Percentiles rank a stretch among this genome's conserved stretches.
Conservation (phyloP, 1,284 basidiomycete genomes). For the Agroathelia rolfsii region DNA sequence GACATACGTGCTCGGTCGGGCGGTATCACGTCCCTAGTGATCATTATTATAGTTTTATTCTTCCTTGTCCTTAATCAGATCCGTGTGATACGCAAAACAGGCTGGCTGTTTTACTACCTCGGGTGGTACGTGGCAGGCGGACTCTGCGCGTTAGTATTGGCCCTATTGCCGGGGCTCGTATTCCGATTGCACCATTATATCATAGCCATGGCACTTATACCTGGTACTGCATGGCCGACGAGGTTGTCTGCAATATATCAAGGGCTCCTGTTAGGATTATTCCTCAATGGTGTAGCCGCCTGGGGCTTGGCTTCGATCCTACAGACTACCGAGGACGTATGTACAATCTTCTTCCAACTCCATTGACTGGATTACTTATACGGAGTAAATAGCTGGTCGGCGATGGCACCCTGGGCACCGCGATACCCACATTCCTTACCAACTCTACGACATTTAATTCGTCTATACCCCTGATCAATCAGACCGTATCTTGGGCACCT, state of each 20-base stretch:
- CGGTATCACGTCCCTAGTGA: conserved; percentile 60
- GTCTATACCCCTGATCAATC: conserved; percentile 42
- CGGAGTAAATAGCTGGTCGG: conserved; percentile 44
- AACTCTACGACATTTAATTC: conserved; percentile 57
- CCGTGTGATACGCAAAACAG: conserved; percentile 76
- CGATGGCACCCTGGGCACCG: conserved; percentile 64
- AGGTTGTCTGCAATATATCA: conserved; percentile 71
- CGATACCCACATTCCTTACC: conserved; percentile 64
- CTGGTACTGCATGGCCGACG: conserved; percentile 76
- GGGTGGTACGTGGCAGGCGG: conserved; percentile 65
- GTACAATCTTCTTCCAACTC: conserved; percentile 15
- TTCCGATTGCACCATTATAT: conserved; percentile 72
- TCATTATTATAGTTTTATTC: conserved; percentile 58
- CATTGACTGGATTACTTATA: conserved; percentile 4
- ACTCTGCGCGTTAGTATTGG: conserved; percentile 54
- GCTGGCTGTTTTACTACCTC: conserved; percentile 69
- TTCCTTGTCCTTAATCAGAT: conserved; percentile 64
- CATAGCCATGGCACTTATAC: conserved; percentile 65
- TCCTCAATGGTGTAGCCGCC: conserved; percentile 67
- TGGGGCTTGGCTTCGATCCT: conserved; percentile 77
- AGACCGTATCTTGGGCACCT: conserved; percentile 53
- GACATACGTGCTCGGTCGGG: conserved; percentile 65
- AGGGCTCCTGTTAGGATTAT: conserved; percentile 76
- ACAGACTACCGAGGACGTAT: conserved; percentile 64
- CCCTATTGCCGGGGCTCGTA: conserved; percentile 58